phyloP scores from a whole-genome alignment of 2,329 filamentous ascomycete genomes.

The Pyricularia grisea region DNA sequence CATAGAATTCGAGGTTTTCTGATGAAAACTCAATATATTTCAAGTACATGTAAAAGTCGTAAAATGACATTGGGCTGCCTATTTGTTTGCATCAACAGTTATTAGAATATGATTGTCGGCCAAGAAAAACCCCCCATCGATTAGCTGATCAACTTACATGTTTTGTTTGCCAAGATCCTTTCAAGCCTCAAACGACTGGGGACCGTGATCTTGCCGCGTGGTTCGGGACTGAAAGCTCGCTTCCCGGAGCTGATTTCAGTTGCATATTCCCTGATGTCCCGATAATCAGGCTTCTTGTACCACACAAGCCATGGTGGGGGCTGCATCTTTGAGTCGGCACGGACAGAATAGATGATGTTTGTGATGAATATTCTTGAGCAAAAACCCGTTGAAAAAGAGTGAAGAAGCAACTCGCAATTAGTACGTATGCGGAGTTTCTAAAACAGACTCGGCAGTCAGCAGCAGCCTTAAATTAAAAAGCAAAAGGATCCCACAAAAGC shows the following conservation, averaged over 20 bases:
- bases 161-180: slow-evolving; percentile 36
- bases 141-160: slow-evolving; percentile 21
- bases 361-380: too few species aligned
- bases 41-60: slow-evolving; percentile 42
- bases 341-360: neutral
- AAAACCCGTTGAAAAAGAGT: neutral
- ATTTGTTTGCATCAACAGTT: neutral
- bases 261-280: slow-evolving; percentile 35
- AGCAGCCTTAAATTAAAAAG: neutral
- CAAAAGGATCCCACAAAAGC: neutral
- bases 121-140: neutral
- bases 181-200: slow-evolving; percentile 31
- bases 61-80: slow-evolving; percentile 38
- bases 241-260: slow-evolving; percentile 22
- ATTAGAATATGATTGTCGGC: neutral
- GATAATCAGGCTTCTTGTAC: slow-evolving; percentile 41
- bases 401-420: neutral
- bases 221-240: slow-evolving; percentile 25
- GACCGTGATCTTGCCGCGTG: slow-evolving; percentile 24
- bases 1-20: slow-evolving; percentile 39
- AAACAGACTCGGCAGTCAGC: neutral
- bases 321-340: slow-evolving; percentile 12
- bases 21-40: slow-evolving; percentile 38
- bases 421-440: too few species aligned
- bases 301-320: slow-evolving; percentile 28